Base-by-base conservation (phyloP, 805 yeast genomes). In the Candida lessepsii region DNA sequence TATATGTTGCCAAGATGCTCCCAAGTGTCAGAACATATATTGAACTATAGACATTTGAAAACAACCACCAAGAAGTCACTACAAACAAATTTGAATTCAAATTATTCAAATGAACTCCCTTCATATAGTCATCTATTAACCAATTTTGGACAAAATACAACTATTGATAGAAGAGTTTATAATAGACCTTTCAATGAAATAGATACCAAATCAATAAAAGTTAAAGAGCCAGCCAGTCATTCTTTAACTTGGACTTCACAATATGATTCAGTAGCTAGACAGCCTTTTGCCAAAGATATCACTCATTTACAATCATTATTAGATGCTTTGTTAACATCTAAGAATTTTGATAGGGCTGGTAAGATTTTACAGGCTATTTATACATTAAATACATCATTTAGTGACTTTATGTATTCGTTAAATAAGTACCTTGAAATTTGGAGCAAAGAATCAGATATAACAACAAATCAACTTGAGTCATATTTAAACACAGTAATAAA, bases 301-400 rank as follows among this genome's bases (percentile, higher is more conserved):
- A 67, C 71, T 39, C 83, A 83, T 51, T 67, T 83, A 14, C 88
- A 90, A 80, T 76, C 90, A 2, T 61, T 88, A 25, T 68, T 87
- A 29, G 96, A 88, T 51, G 91, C 93, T 0, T 82, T 90, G 48
- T 54, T 88, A 23, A 76, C 79, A 31, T 75, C 84, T 24, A 73
- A 73, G 39, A 83, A 85, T 54, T 76, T 73, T 49, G 75, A 72
- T 16, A 70, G 96, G 53, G 95, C 96, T 0, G 80, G 78, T 47
- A 65, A 81, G 17, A 79, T 87, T 15, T 60, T 88, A 29, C 67
- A 71, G 39, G 81, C 89, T 2, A 67, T 87, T 34, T 72, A 80
- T 36, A 76, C 77, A 15, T 58, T 79, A 15, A 58, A 46, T 58
- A 66, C 50, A 44, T 60, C 47, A 38, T 41, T 58, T 20, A 63